phyloP scores from a whole-genome alignment of 176 grass and related monocot genomes.

The Oryza brachyantha region DNA sequence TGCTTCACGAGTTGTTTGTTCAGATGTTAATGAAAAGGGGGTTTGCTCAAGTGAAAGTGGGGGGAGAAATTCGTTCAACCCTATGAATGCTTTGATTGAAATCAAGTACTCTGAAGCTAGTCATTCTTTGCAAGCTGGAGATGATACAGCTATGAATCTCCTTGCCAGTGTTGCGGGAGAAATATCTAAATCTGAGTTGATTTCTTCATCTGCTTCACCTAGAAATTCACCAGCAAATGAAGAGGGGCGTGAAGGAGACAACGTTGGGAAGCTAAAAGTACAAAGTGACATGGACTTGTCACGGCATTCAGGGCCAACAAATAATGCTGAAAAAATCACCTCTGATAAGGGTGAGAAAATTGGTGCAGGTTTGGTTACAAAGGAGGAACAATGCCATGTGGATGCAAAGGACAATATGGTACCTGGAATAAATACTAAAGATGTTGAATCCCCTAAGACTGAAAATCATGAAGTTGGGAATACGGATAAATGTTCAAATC shows the following conservation, averaged over 20 bases:
- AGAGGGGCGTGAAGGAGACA: slow-evolving; percentile 34
- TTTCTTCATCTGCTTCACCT: slow-evolving; percentile 47
- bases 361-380: slow-evolving; percentile 17
- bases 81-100: slow-evolving; percentile 92
- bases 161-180: slow-evolving; percentile 93
- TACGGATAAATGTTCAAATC: neutral
- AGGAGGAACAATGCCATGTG: neutral
- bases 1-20: slow-evolving; percentile 39
- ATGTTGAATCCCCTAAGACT: slow-evolving; percentile 36
- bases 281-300: slow-evolving; percentile 32
- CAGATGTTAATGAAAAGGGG: slow-evolving; percentile 52
- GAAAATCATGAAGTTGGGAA: slow-evolving; percentile 26
- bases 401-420: slow-evolving; percentile 9
- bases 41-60: slow-evolving; percentile 32
- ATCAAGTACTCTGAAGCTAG: slow-evolving; percentile 71
- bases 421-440: slow-evolving; percentile 24
- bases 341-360: slow-evolving; percentile 35
- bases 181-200: slow-evolving; percentile 79
- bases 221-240: slow-evolving; percentile 40
- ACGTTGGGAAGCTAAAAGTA: slow-evolving; percentile 36
- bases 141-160: slow-evolving; percentile 88
- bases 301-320: slow-evolving; percentile 32
- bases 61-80: slow-evolving; percentile 63
- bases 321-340: slow-evolving; percentile 37
- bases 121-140: slow-evolving; percentile 60